phyloP scores from a whole-genome alignment of 2,329 filamentous ascomycete species.

The Botryotinia calthae region DNA sequence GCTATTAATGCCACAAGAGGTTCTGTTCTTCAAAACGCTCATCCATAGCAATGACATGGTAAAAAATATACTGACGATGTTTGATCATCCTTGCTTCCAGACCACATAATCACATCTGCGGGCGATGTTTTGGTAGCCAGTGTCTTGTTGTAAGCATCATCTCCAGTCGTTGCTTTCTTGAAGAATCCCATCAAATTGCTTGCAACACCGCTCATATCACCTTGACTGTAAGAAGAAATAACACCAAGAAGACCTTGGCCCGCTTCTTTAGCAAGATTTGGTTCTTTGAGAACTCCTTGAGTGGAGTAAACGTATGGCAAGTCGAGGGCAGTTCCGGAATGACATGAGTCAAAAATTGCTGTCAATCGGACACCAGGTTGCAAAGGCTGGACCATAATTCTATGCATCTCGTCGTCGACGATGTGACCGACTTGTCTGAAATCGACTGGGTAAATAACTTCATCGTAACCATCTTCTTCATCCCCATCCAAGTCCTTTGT shows the following conservation, averaged over 20 bases:
- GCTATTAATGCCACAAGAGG: slow-evolving; percentile 46
- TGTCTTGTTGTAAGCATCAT: slow-evolving; percentile 75
- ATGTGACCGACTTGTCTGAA: slow-evolving; percentile 78
- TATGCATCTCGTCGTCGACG: slow-evolving; percentile 80
- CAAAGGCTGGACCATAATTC: slow-evolving; percentile 72
- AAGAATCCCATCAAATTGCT: slow-evolving; percentile 78
- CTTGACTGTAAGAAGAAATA: slow-evolving; percentile 65
- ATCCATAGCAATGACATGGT: slow-evolving; percentile 57
- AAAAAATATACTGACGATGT: slow-evolving; percentile 68
- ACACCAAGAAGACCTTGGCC: slow-evolving; percentile 61
- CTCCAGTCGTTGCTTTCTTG: slow-evolving; percentile 80
- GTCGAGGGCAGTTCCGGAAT: slow-evolving; percentile 65
- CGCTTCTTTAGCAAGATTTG: slow-evolving; percentile 66
- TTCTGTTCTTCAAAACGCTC: slow-evolving; percentile 46
- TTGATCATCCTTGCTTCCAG: slow-evolving; percentile 91
- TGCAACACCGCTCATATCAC: slow-evolving; percentile 79
- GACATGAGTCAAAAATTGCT: slow-evolving; percentile 68
- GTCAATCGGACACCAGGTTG: slow-evolving; percentile 77
- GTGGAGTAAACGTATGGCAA: slow-evolving; percentile 68
- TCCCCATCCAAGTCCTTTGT: slow-evolving; percentile 76
- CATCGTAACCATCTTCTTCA: slow-evolving; percentile 78
- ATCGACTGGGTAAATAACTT: slow-evolving; percentile 82
- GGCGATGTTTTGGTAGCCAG: slow-evolving; percentile 87
- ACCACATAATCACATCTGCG: slow-evolving; percentile 97
- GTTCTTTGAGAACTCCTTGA: slow-evolving; percentile 66